A percentile compares a stretch with the other conserved stretches of the same genome.
These are phyloP conservation scores for Nakazawaea sp. DNA, from an alignment of 805 yeast species.

Conservation along the genomic window DNA sequence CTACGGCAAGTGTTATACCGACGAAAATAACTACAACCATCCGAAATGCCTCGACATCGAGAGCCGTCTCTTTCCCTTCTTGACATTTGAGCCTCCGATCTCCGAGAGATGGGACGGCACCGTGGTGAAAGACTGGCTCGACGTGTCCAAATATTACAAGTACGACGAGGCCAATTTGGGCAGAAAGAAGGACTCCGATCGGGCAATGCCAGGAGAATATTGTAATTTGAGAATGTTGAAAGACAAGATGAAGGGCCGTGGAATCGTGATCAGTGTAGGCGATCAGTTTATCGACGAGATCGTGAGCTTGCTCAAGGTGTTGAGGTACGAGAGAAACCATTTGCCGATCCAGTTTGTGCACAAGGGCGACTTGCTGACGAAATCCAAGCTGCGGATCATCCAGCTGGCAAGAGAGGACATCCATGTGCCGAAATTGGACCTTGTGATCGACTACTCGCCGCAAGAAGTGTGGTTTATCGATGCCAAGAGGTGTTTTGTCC, in stretches of 20 bases:
- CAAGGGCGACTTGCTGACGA: conserved; percentile 30
- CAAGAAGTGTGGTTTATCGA: conserved; percentile 26
- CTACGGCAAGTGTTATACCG: conserved; percentile 26
- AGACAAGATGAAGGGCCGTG: conserved; percentile 32
- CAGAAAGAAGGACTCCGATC: conserved; percentile 11
- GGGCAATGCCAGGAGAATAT: conserved; percentile 6
- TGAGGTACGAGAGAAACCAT: conserved; percentile 41
- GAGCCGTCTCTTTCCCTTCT: conserved; percentile 23
- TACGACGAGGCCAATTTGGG: conserved; percentile 12
- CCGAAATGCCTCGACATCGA: conserved; percentile 16
- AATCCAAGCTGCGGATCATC: conserved; percentile 25
- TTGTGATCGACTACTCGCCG: conserved; percentile 11
- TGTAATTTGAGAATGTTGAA: conserved; percentile 23
- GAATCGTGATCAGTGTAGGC: conserved; percentile 48
- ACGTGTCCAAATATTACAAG: conserved; percentile 9
- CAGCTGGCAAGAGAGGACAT: conserved; percentile 26
- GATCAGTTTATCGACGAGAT: conserved; percentile 40
- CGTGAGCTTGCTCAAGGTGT: conserved; percentile 37
- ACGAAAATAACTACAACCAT: conserved; percentile 8
- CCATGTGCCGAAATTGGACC: conserved; percentile 1
- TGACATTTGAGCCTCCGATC: conserved; percentile 19
- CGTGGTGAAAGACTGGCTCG: conserved; percentile 8
- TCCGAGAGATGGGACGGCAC: conserved; percentile 15
- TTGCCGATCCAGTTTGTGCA: conserved; percentile 44
- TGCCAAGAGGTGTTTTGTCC: conserved; percentile 22